Evolutionary conservation across 1,284 basidiomycete genomes (phyloP).

Genomic region (Cryptococcus depauperatus): DNA sequence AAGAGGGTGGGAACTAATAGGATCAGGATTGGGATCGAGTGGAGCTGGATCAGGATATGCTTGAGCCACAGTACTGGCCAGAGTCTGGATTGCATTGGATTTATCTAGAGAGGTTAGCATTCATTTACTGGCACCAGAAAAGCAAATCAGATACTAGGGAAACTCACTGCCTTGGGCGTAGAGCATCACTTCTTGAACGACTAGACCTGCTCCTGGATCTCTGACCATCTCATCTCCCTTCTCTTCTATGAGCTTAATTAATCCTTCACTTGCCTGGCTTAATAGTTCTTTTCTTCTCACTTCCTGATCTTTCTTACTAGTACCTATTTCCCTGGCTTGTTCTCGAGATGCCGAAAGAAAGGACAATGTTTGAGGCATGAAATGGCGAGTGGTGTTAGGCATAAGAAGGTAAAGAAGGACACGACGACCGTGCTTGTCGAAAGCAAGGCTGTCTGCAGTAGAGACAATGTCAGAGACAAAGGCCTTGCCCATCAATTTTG

Average conservation of each 20-base stretch:
- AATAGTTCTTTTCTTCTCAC: slow-evolving; percentile 61
- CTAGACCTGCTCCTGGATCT: slow-evolving; percentile 67
- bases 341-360: slow-evolving; percentile 59
- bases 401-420: slow-evolving; percentile 70
- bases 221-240: slow-evolving; percentile 54
- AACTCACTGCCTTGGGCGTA: slow-evolving; percentile 66
- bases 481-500: slow-evolving; percentile 72
- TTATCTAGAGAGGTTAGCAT: slow-evolving; percentile 55
- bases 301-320: slow-evolving; percentile 66
- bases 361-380: slow-evolving; percentile 66
- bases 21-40: slow-evolving; percentile 21
- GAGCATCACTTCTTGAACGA: slow-evolving; percentile 71
- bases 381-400: slow-evolving; percentile 68
- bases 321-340: slow-evolving; percentile 48
- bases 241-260: slow-evolving; percentile 59
- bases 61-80: slow-evolving; percentile 53
- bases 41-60: slow-evolving; percentile 50
- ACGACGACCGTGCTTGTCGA: slow-evolving; percentile 54
- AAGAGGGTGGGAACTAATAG: slow-evolving; percentile 54
- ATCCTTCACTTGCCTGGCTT: slow-evolving; percentile 58
- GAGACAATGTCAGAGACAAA: slow-evolving; percentile 52
- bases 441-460: slow-evolving; percentile 50
- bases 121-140: not conserved
- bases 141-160: not conserved
- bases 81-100: slow-evolving; percentile 52